Evolutionary conservation across 257 asterid species (phyloP).

Genomic region (Solanum tarapatanum): DNA sequence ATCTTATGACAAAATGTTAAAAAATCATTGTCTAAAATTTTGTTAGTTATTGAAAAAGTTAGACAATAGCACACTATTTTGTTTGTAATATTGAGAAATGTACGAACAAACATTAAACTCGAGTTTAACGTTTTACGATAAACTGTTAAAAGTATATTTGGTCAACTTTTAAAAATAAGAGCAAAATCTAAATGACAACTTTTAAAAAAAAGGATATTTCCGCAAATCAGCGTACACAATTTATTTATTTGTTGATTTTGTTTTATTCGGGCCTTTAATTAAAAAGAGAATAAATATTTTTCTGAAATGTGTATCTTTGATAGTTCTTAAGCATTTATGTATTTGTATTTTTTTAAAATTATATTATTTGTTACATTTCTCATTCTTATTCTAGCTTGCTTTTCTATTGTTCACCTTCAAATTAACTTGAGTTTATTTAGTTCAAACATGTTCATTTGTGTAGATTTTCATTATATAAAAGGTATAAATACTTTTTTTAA

Average conservation of each 20-base stretch:
- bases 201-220: too few species aligned
- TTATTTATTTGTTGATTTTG: neutral
- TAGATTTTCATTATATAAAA: neutral
- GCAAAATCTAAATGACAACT: neutral
- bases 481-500: neutral
- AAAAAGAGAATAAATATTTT: neutral
- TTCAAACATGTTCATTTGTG: neutral
- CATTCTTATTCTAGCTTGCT: neutral
- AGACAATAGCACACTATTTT: neutral
- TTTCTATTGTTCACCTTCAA: neutral
- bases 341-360: too few species aligned
- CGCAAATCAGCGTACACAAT: neutral
- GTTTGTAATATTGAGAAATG: neutral
- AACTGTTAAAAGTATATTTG: neutral
- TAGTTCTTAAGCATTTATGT: neutral
- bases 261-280: too few species aligned
- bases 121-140: neutral
- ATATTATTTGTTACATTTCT: neutral
- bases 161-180: neutral
- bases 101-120: neutral
- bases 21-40: neutral
- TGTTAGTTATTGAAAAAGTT: neutral
- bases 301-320: too few species aligned
- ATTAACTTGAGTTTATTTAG: neutral
- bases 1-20: neutral